Percentiles rank a stretch among this genome's conserved stretches.
phyloP scores from a whole-genome alignment of 805 yeast genomes.

The Clavispora vitiphila region DNA sequence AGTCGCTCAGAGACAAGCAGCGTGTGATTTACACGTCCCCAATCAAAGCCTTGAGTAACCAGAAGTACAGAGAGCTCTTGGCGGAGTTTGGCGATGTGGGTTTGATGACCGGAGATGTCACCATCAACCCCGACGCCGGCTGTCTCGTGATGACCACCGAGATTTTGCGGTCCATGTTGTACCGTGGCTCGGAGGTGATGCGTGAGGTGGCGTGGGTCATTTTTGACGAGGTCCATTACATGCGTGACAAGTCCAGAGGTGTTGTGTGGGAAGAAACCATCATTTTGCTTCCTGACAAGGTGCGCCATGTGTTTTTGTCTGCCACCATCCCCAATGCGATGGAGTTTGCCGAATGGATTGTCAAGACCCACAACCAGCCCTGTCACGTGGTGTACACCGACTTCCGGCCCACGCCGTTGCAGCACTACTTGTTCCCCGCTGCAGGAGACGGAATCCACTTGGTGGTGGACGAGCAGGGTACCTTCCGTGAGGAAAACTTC shows the following conservation, averaged over 20 bases:
- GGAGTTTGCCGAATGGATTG: conserved; percentile 99
- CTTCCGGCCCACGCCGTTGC: conserved; percentile 97
- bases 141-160: conserved; percentile 99
- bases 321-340: conserved; percentile 97
- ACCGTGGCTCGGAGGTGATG: conserved; percentile 96
- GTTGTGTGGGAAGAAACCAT: conserved; percentile 99
- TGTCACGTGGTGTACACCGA: conserved; percentile 98
- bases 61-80: conserved; percentile 84
- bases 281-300: conserved; percentile 91
- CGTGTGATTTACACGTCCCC: conserved; percentile 95
- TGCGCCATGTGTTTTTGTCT: conserved; percentile 85
- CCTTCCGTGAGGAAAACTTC: conserved; percentile 94
- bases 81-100: conserved; percentile 98
- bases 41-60: conserved; percentile 90
- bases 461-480: conserved; percentile 96
- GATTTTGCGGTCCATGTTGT: conserved; percentile 92
- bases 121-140: conserved; percentile 96
- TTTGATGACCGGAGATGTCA: conserved; percentile 98
- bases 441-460: conserved; percentile 97
- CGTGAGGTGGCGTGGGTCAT: conserved; percentile 99
- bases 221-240: conserved; percentile 97
- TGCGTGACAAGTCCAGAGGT: conserved; percentile 97
- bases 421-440: conserved; percentile 96
- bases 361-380: conserved; percentile 90
- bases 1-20: conserved; percentile 84